These are phyloP conservation scores for Cryptococcus sp. DNA, from an alignment of 1,284 basidiomycete species.

Conservation along the genomic window DNA sequence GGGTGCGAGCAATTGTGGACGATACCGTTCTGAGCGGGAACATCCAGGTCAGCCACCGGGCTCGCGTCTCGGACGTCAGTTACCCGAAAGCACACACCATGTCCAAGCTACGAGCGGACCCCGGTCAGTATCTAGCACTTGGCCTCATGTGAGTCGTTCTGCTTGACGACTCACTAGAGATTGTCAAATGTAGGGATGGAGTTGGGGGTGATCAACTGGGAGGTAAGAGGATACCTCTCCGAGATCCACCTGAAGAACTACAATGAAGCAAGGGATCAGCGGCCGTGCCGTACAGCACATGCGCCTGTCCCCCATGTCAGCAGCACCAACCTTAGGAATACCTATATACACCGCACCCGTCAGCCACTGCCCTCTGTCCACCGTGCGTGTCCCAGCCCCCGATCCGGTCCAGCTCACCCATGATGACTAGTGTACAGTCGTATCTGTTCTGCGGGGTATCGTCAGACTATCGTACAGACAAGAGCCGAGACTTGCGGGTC, in stretches of 20 bases:
- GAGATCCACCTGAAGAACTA: conserved; percentile 60
- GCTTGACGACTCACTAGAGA: conserved; percentile 47
- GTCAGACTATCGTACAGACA: too few relatives aligned
- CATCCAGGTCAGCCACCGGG: background rate
- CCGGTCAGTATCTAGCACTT: too few relatives aligned
- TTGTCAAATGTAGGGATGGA: conserved; percentile 54
- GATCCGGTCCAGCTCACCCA: conserved; percentile 10
- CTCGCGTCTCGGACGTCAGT: background rate
- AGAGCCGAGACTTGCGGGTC: too few relatives aligned
- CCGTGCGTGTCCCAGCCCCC: background rate
- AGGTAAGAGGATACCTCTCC: conserved; percentile 96
- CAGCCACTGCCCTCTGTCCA: conserved; percentile 7
- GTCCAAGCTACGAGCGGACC: conserved; percentile 27
- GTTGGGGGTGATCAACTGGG: conserved; percentile 96
- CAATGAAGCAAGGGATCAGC: background rate
- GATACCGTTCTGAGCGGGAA: conserved; percentile 76
- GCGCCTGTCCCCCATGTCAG: too few relatives aligned
- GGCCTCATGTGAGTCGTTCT: too few relatives aligned
- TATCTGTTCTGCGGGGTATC: too few relatives aligned
- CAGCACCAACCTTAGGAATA: conserved; percentile 19
- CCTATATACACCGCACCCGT: conserved; percentile 3
- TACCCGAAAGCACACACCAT: conserved; percentile 23
- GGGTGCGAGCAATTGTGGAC: conserved; percentile 82
- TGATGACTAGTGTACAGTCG: conserved; percentile 5
- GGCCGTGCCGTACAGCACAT: too few relatives aligned